Conservation (phyloP, 345 rosid species). For the Euphorbia lathyris region DNA sequence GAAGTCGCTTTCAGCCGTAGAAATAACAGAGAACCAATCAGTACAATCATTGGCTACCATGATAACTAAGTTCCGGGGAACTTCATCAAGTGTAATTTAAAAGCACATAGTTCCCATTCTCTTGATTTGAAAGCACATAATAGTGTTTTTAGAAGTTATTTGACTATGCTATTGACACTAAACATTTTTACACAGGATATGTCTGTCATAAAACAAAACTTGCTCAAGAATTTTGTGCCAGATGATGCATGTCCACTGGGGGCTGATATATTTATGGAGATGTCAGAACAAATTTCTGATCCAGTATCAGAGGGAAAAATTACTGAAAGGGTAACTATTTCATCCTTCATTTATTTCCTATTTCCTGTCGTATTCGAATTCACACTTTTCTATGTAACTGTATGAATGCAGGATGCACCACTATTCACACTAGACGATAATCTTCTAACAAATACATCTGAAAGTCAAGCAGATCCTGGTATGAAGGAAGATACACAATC, state of each 20-base stretch:
- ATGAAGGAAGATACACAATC: conserved; percentile 25
- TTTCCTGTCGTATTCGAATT: neutral
- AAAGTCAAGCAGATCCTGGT: conserved; percentile 36
- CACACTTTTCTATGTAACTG: neutral
- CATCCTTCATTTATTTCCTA: neutral
- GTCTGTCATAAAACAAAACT: conserved; percentile 38
- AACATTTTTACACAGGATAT: conserved; percentile 36
- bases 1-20: conserved; percentile 45
- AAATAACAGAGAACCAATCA: conserved; percentile 45
- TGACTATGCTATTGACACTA: conserved; percentile 8
- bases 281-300: conserved; percentile 33
- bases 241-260: conserved; percentile 61
- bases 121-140: conserved; percentile 6
- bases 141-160: neutral
- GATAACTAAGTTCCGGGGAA: conserved; percentile 51
- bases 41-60: conserved; percentile 44
- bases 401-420: conserved; percentile 40
- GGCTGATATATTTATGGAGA: conserved; percentile 42
- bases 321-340: conserved; percentile 31
- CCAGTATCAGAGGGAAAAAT: conserved; percentile 27
- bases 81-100: conserved; percentile 47
- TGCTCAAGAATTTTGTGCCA: conserved; percentile 55
- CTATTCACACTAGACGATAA: conserved; percentile 37
- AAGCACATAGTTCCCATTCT: neutral
- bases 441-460: conserved; percentile 28